Conservation (phyloP, 2,329 filamentous ascomycete genomes). For the Pyricularia sp. region DNA sequence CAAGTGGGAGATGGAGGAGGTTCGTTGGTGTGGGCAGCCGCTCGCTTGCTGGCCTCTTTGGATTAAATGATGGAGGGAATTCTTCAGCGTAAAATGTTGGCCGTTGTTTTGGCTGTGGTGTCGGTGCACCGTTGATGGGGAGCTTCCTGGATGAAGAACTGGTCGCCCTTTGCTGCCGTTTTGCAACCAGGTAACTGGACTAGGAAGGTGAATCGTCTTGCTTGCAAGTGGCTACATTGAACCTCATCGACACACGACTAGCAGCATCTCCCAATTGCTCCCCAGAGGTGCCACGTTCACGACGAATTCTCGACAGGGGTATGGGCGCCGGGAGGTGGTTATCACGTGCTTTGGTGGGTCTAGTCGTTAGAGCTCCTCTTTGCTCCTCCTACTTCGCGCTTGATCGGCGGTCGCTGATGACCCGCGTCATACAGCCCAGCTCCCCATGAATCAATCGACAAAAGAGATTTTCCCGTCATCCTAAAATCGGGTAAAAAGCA, state of each 20-base stretch:
- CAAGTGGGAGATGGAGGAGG: not conserved
- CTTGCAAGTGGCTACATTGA: not conserved
- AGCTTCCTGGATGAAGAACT: not conserved
- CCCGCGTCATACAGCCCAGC: not conserved
- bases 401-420: not conserved
- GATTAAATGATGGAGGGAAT: not conserved
- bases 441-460: not conserved
- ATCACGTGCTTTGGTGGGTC: slow-evolving; percentile 2
- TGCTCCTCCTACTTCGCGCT: not conserved
- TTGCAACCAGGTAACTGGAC: not conserved
- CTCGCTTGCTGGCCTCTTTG: not conserved
- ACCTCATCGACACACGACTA: not conserved
- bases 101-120: not conserved
- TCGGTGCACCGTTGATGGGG: not conserved
- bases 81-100: not conserved
- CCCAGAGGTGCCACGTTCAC: slow-evolving; percentile 40
- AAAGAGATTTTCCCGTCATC: not conserved
- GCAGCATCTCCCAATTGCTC: not conserved
- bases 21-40: not conserved
- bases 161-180: not conserved
- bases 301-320: slow-evolving; percentile 2
- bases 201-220: not conserved
- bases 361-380: not conserved
- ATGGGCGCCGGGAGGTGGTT: not conserved
- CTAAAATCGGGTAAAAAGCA: not conserved